A percentile compares a stretch with the other conserved stretches of the same genome.
phyloP scores from a whole-genome alignment of 1,284 basidiomycete genomes.

The Cutaneotrichosporon arboriforme region DNA sequence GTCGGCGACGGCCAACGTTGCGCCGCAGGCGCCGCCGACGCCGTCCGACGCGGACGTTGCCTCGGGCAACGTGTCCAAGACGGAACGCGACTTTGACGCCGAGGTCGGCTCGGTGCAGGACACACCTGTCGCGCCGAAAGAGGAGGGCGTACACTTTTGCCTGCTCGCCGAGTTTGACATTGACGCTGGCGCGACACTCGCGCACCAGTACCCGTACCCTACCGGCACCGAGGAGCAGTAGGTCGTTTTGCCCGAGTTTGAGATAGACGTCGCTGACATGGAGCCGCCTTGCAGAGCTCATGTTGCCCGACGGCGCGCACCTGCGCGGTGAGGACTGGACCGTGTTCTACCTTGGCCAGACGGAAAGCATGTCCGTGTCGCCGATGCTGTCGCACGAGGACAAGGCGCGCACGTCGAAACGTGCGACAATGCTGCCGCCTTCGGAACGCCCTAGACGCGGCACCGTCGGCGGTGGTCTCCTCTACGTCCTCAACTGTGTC shows the following conservation, averaged over 20 bases:
- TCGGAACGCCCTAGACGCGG: constrained; percentile 30
- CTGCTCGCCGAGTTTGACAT: constrained; percentile 95
- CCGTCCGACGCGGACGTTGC: too few relatives aligned
- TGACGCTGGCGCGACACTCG: constrained; percentile 79
- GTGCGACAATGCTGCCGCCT: constrained; percentile 21
- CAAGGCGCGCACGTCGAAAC: constrained; percentile 13
- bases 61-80: not conserved
- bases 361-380: constrained; percentile 73
- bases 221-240: constrained; percentile 87
- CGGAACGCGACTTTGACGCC: constrained; percentile 22
- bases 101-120: constrained; percentile 2
- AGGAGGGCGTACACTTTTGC: constrained; percentile 80
- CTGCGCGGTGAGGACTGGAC: constrained; percentile 95
- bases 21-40: too few relatives aligned
- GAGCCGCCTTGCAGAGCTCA: constrained; percentile 89
- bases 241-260: constrained; percentile 31
- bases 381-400: constrained; percentile 60
- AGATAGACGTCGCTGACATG: not conserved
- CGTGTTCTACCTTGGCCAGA: constrained; percentile 94
- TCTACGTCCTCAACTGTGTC: constrained; percentile 93
- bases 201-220: constrained; percentile 89
- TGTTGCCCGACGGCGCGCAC: constrained; percentile 97
- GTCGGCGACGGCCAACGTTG: not conserved
- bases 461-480: constrained; percentile 54
- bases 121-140: constrained; percentile 10